Percentiles rank a stretch among this genome's conserved stretches.
Evolutionary conservation across 768 basidiomycete species (phyloP).

Genomic region (Lactarius vividus): DNA sequence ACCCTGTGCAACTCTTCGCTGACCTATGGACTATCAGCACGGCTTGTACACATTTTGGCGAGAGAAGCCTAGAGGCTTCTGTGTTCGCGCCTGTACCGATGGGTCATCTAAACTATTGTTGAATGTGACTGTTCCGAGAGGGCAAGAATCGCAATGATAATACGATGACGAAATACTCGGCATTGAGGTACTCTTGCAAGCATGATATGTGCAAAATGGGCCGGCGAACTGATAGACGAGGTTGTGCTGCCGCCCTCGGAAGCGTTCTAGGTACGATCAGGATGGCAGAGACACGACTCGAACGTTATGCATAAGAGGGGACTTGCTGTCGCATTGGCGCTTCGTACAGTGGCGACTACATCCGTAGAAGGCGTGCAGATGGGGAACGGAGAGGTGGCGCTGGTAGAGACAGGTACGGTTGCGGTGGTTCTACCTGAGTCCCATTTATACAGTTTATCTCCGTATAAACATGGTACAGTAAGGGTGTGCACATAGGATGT

Average conservation of each 20-base stretch:
- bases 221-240: conserved; percentile 5
- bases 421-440: background rate
- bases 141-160: background rate
- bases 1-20: conserved; percentile 9
- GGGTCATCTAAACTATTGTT: conserved; percentile 11
- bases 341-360: background rate
- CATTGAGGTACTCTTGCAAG: conserved; percentile 14
- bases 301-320: background rate
- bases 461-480: too few relatives aligned
- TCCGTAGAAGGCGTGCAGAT: background rate
- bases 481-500: background rate
- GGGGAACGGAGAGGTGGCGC: conserved; percentile 8
- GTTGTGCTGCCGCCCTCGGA: conserved; percentile 9
- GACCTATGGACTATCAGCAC: conserved; percentile 9
- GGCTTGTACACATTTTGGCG: conserved; percentile 16
- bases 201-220: conserved; percentile 12
- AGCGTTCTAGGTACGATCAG: conserved; percentile 17
- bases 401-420: conserved; percentile 16
- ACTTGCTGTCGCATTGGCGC: background rate
- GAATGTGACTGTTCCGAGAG: conserved; percentile 13
- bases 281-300: background rate
- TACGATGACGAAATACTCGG: background rate
- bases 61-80: conserved; percentile 17
- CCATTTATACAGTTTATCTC: background rate
- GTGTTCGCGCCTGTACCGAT: conserved; percentile 1